Evolutionary conservation across 306 rosid species (phyloP).

Genomic region (Fagus sylvatica): DNA sequence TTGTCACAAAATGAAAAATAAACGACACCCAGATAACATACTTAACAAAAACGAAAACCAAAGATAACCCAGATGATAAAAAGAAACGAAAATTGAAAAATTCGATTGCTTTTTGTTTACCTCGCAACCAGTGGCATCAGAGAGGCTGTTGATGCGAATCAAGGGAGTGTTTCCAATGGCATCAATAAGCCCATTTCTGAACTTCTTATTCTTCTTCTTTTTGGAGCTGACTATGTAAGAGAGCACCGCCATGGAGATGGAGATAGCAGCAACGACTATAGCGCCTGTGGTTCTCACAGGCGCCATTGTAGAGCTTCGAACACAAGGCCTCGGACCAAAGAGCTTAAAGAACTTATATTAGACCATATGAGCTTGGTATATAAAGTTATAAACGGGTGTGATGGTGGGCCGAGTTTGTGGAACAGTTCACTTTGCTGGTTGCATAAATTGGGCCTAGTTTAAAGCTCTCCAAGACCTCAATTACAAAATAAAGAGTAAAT

Average conservation of each 20-base stretch:
- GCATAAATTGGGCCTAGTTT: too few species aligned
- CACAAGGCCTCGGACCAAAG: not conserved
- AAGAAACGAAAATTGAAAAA: not conserved
- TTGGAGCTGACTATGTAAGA: constrained; percentile 40
- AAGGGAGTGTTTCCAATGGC: constrained; percentile 92
- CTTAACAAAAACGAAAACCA: not conserved
- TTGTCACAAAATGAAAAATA: not conserved
- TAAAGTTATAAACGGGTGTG: too few species aligned
- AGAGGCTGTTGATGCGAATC: constrained; percentile 86
- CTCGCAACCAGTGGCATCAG: constrained; percentile 92
- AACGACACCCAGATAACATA: not conserved
- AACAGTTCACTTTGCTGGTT: accelerated
- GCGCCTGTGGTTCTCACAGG: constrained; percentile 58
- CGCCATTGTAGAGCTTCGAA: constrained; percentile 54
- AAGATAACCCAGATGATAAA: constrained; percentile 13
- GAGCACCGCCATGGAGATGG: constrained; percentile 34
- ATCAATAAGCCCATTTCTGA: constrained; percentile 48
- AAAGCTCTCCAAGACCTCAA: too few species aligned
- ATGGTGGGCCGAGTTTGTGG: too few species aligned
- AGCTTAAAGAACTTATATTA: not conserved
- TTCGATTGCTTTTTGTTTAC: constrained; percentile 25
- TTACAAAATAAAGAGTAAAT: too few species aligned
- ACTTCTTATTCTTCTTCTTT: constrained; percentile 25
- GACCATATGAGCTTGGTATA: too few species aligned
- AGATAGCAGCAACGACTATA: constrained; percentile 42